Evolutionary conservation across 2,329 filamentous ascomycete species (phyloP).

Genomic region (Fusarium caatingaense): DNA sequence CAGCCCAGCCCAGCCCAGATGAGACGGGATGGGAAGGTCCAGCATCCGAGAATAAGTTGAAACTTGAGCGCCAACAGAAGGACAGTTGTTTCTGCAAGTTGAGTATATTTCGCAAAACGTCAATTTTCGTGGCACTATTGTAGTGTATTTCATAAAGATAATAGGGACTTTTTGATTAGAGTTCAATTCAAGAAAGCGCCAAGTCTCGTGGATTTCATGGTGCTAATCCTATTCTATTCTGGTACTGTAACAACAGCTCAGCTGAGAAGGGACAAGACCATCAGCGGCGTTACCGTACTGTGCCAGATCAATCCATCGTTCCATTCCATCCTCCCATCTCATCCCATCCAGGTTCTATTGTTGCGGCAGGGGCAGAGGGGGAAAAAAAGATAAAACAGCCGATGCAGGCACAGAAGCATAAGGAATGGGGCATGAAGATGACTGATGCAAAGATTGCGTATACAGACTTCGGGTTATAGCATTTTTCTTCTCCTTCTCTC

Average conservation of each 20-base stretch:
- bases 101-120: background rate
- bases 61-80: background rate
- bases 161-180: background rate
- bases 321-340: background rate
- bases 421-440: constrained; percentile 15
- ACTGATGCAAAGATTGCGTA: constrained; percentile 7
- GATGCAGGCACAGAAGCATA: constrained; percentile 7
- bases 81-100: constrained; percentile 23
- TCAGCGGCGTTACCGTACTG: background rate
- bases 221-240: background rate
- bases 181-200: background rate
- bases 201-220: background rate
- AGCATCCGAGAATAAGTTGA: constrained; percentile 26
- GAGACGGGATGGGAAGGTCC: constrained; percentile 23
- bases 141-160: background rate
- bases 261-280: constrained; percentile 1
- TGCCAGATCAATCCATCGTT: background rate
- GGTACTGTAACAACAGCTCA: background rate
- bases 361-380: background rate
- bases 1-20: background rate
- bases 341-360: background rate
- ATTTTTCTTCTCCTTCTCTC: background rate
- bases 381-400: background rate
- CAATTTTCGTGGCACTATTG: background rate
- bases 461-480: constrained; percentile 14